These are phyloP conservation scores for Suillus decipiens DNA, from an alignment of 768 basidiomycete species.

Conservation along the genomic window DNA sequence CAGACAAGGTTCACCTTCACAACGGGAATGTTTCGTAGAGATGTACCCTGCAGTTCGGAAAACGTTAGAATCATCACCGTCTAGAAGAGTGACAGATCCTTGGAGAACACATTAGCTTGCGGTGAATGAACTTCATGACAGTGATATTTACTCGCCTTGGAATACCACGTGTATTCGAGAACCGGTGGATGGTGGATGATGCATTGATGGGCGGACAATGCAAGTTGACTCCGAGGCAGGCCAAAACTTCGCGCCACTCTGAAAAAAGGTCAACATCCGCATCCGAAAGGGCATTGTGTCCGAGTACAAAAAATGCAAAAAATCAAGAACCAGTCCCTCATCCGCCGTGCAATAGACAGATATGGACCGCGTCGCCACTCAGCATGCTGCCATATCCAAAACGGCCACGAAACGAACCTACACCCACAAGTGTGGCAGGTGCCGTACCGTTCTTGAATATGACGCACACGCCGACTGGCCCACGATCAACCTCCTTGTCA, in stretches of 20 bases:
- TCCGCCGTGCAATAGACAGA: slow-evolving; percentile 14
- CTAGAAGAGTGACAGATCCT: slow-evolving; percentile 2
- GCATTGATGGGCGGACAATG: neutral
- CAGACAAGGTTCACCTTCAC: neutral
- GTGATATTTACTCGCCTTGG: neutral
- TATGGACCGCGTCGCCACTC: slow-evolving; percentile 14
- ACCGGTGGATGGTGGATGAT: neutral
- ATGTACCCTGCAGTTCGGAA: neutral
- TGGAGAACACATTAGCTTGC: neutral
- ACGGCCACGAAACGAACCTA: slow-evolving; percentile 1
- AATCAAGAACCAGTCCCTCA: neutral
- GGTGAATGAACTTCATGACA: slow-evolving; percentile 1
- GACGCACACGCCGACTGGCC: slow-evolving; percentile 26
- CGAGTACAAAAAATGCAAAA: slow-evolving; percentile 2
- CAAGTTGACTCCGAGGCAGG: slow-evolving; percentile 1
- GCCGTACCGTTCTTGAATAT: slow-evolving; percentile 28
- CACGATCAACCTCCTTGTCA: slow-evolving; percentile 28
- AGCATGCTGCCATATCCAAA: neutral
- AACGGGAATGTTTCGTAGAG: neutral
- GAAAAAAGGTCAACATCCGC: neutral
- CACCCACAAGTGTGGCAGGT: slow-evolving; percentile 24
- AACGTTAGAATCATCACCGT: neutral
- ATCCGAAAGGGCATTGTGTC: slow-evolving; percentile 1
- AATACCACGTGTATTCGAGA: neutral
- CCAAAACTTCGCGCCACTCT: neutral